Base-by-base conservation (phyloP, 2,329 filamentous ascomycete genomes). In the Immersiporthe knoxdaviesiana region DNA sequence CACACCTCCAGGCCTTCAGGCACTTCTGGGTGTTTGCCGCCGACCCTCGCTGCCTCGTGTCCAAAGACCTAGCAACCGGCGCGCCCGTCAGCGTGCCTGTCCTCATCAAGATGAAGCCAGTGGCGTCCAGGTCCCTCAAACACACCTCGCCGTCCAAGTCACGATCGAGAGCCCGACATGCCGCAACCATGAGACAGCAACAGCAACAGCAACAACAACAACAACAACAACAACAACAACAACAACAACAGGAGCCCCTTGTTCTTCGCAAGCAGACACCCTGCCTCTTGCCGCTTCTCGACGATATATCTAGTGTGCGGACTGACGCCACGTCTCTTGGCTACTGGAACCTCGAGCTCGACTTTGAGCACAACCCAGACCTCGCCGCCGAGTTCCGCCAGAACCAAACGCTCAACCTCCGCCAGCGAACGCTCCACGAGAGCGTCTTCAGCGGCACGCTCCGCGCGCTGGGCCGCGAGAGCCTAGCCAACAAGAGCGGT, bases 1-100 rank as follows among this genome's bases (percentile, higher is more conserved):
- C 93, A 14, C 96, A 99, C 75, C 85, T 99, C 7, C 96, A 99
- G 81, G 96, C 97, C 3, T 96, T 99, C 82, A 90, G 97, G 6
- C 95, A 99, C 79, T 92, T 99, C 76, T 99, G 96, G 96, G 95
- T 97, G 14, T 85, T 99, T 3, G 96, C 96, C 1, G 91, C 92
- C 0, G 96, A 99, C 75, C 89, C 93, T 12, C 88, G 97, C 65
- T 98, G 95, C 77, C 86, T 99, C 0, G 88, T 99, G 0, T 88
- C 93, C 24, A 92, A 95, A 71, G 96, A 99, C 74, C 87, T 96
- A 3, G 90, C 96, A 70, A 97, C 93, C 0, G 89, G 91, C 54
- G 89, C 93, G 58, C 92, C 94, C 0, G 88, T 97, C 63, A 87
- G 89, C 10, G 86, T 94, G 2, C 89, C 92, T 0, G 84, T 97